Evolutionary conservation across 768 basidiomycete genomes (phyloP).

Genomic region (Daedalea quercina): DNA sequence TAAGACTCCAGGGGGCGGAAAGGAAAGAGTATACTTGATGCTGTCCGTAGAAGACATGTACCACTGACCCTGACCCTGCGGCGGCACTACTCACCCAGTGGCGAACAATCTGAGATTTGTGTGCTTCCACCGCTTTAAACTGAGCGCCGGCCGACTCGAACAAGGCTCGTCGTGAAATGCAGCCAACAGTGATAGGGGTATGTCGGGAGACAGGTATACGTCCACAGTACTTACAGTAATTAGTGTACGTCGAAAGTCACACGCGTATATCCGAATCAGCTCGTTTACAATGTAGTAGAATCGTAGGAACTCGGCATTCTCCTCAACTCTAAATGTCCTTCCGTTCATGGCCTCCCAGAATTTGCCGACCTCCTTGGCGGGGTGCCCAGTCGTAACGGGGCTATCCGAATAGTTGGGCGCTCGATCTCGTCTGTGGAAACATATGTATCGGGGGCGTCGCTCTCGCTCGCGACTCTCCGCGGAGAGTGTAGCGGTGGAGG

Average conservation of each 20-base stretch:
- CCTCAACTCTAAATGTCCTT: conserved; percentile 14
- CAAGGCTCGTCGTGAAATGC: no score
- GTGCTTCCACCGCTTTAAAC: no score
- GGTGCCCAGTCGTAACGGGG: conserved; percentile 31
- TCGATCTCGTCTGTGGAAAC: not conserved
- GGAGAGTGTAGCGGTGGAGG: conserved; percentile 16
- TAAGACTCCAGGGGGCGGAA: no score
- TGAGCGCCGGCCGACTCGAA: no score
- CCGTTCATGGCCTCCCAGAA: not conserved
- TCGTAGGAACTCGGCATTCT: conserved; percentile 12
- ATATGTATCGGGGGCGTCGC: not conserved
- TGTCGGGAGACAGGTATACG: no score
- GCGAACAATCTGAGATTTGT: no score
- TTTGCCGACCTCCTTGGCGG: conserved; percentile 31
- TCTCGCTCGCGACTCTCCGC: conserved; percentile 17
- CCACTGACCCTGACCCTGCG: no score
- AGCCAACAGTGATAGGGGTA: no score
- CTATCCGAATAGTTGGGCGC: not conserved
- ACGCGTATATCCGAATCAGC: not conserved
- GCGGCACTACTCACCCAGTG: no score
- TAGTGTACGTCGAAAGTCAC: no score
- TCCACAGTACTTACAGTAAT: no score
- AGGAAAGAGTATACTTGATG: not conserved
- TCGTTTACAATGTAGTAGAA: not conserved
- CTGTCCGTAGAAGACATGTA: no score